Evolutionary conservation across 169 alveolate species (phyloP).

Genomic region (Perkinsus chesapeaki): DNA sequence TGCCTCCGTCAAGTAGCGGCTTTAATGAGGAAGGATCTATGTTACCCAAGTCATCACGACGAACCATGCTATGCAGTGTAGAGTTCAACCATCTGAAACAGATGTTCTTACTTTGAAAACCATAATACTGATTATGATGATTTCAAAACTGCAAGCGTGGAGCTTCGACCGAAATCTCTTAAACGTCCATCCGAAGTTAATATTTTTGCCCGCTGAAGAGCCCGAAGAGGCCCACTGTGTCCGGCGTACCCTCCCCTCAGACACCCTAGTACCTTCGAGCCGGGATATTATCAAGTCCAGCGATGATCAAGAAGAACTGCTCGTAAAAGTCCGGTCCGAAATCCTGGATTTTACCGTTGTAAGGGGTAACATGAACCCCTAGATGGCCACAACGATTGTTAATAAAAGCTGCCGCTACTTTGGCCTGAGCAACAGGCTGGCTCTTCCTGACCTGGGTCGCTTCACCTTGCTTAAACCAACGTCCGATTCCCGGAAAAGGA

Average conservation of each 20-base stretch:
- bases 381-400: not conserved
- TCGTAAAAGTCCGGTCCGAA: constrained; percentile 62
- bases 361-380: not conserved
- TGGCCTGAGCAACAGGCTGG: not conserved
- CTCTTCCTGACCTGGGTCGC: not conserved
- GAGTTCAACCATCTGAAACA: constrained; percentile 57
- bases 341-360: constrained; percentile 37
- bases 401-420: not conserved
- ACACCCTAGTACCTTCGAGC: constrained; percentile 70
- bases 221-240: too few relatives aligned
- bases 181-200: too few relatives aligned
- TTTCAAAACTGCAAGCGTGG: too few relatives aligned
- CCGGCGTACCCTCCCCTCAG: too few relatives aligned
- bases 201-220: too few relatives aligned
- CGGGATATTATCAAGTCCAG: constrained; percentile 81
- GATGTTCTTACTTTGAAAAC: too few relatives aligned
- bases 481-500: constrained; percentile 71
- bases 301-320: constrained; percentile 65
- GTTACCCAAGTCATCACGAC: constrained; percentile 22
- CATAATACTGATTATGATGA: too few relatives aligned
- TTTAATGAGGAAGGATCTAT: constrained; percentile 30
- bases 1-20: constrained; percentile 81
- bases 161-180: too few relatives aligned
- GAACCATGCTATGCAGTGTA: constrained; percentile 58
- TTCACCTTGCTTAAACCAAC: constrained; percentile 14